Base-by-base conservation (phyloP, 495 filamentous ascomycete species). In the Emericellopsis terricola region DNA sequence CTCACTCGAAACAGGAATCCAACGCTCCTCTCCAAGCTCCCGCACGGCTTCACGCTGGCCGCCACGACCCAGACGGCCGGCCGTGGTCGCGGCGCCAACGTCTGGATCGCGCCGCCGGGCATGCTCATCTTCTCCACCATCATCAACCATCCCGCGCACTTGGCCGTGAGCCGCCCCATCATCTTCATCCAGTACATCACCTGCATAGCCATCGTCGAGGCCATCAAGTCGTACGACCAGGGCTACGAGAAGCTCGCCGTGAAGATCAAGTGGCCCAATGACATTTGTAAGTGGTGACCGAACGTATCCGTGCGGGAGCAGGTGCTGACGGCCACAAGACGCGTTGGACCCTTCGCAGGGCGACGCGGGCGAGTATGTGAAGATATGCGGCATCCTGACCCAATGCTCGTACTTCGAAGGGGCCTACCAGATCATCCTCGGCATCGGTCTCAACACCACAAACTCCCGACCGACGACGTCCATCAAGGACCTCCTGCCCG, bases 201-300 rank as follows among this genome's bases (percentile, higher is more conserved):
- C 2, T 86, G 83, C 3, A 63, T 97, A 29, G 91, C 89, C n/a
- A 79, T 83, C 20, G 77, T 92, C 7, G 71, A 82, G 37, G 89
- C 82, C 0, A 73, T 96, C 45, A 75, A 81, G 42, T 64, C 62
- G 17, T 97, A 94, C 48, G 84, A 78, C 30, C 34, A 33, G 8
- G 53, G 50, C 13, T 96, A 91, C 50, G 60, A 66, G 23, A 55
- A 68, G 1, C 40, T 94, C 19, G 81, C 81, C 7, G 70, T 96
- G 24, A 83, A 81, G 50, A 49, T 97, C 21, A 97, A 97, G 55
- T 97, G 89, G 89, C 89, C 89, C 6, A 97, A 97, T 41, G 89
- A 97, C 49, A 81, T 97, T 39, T 94, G 36, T 38, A 18, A 32
- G 36, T 17, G 6, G 6, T 26, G n/a, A n/a, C 58, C 37, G 17